Conservation (phyloP, 345 rosid genomes). For the Gossypium herbaceum region DNA sequence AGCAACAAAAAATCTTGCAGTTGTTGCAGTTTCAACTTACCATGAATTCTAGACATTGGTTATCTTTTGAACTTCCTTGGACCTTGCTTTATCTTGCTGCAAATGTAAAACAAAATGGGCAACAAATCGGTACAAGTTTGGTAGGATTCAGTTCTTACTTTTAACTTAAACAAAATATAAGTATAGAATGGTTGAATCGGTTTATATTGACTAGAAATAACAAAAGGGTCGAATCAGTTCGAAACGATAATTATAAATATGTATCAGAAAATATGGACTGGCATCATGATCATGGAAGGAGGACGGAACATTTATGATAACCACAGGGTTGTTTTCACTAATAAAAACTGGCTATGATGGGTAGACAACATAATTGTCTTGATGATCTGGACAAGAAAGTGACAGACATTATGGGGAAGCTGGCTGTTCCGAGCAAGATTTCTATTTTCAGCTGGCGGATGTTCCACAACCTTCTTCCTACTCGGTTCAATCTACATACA, state of each 20-base stretch:
- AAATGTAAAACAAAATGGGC: not conserved
- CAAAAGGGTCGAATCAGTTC: not conserved
- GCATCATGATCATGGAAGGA: not conserved
- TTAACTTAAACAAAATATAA: not conserved
- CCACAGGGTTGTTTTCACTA: not conserved
- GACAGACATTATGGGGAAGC: not conserved
- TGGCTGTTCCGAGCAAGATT: not conserved
- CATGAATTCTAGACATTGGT: constrained; percentile 2
- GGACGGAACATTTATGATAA: not conserved
- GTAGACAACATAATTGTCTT: not conserved
- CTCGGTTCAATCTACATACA: not conserved
- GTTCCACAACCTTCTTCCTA: not conserved
- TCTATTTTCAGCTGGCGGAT: not conserved
- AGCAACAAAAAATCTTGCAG: not conserved
- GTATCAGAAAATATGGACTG: not conserved
- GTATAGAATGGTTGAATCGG: not conserved
- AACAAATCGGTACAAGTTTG: not conserved
- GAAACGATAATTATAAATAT: not conserved
- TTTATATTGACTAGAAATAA: not conserved
- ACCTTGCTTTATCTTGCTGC: constrained; percentile 36
- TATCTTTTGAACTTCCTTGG: constrained; percentile 31
- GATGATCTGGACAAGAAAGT: not conserved
- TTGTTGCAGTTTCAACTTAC: not conserved
- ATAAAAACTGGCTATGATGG: not conserved
- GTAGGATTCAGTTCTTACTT: not conserved